Evolutionary conservation across 768 basidiomycete genomes (phyloP).

Genomic region (Tulasnella sp.): DNA sequence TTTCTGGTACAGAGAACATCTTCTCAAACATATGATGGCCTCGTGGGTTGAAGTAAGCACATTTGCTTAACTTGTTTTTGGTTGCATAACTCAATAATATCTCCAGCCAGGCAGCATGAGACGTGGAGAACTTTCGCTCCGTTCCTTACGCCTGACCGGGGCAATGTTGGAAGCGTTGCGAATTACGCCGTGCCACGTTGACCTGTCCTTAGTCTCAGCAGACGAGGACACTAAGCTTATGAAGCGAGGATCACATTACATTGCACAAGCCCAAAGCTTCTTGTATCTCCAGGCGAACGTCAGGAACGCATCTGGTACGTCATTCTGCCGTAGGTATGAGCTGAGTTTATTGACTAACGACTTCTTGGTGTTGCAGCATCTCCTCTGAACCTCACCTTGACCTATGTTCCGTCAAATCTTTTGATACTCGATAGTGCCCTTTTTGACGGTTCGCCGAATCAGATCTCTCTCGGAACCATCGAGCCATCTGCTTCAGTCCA

Average conservation of each 20-base stretch:
- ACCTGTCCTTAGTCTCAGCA: constrained; percentile 38
- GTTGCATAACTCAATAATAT: neutral
- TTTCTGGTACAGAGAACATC: constrained; percentile 93
- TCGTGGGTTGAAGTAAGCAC: constrained; percentile 74
- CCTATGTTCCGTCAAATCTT: constrained; percentile 31
- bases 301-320: constrained; percentile 58
- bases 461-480: constrained; percentile 55
- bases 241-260: constrained; percentile 34
- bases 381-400: constrained; percentile 41
- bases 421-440: constrained; percentile 56
- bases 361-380: constrained; percentile 32
- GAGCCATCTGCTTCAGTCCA: constrained; percentile 41
- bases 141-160: constrained; percentile 63
- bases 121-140: constrained; percentile 61
- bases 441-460: constrained; percentile 52
- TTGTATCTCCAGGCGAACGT: constrained; percentile 46
- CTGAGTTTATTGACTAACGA: neutral
- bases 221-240: constrained; percentile 21
- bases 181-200: constrained; percentile 50
- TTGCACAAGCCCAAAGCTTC: constrained; percentile 49
- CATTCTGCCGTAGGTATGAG: neutral
- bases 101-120: constrained; percentile 67
- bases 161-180: constrained; percentile 72
- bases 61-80: too few relatives aligned
- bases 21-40: constrained; percentile 57